Percentiles rank a stretch among this genome's conserved stretches.
Conservation (phyloP, 2,329 filamentous ascomycete genomes). For the Orbilia blumenaviensis region DNA sequence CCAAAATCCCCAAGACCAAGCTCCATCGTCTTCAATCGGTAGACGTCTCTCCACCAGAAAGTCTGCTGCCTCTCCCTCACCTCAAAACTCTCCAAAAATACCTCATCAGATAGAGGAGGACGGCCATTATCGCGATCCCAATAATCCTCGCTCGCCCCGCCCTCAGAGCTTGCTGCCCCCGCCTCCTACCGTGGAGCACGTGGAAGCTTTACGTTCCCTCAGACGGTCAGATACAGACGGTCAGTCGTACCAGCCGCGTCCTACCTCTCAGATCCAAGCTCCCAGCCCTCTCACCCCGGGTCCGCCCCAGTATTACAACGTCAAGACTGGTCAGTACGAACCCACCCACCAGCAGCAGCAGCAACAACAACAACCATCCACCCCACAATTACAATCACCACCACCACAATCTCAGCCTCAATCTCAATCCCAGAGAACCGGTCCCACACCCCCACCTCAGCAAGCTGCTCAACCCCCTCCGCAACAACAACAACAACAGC, state of each 20-base stretch:
- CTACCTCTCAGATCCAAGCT: conserved; percentile 29
- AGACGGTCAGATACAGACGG: conserved; percentile 49
- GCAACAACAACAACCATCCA: conserved; percentile 54
- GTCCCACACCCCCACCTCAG: conserved; percentile 47
- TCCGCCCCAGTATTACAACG: conserved; percentile 54
- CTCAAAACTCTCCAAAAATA: conserved; percentile 41
- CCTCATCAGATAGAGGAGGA: conserved; percentile 43
- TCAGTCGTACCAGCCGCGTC: conserved; percentile 52
- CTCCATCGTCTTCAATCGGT: conserved; percentile 28
- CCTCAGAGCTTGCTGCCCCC: conserved; percentile 50
- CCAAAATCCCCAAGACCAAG: conserved; percentile 5
- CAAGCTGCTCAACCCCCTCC: conserved; percentile 60
- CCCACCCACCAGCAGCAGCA: conserved; percentile 53
- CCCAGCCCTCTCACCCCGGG: conserved; percentile 22
- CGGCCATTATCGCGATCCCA: conserved; percentile 10
- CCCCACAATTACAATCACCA: conserved; percentile 55
- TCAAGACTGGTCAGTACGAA: conserved; percentile 55
- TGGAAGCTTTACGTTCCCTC: conserved; percentile 46
- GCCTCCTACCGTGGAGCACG: conserved; percentile 34
- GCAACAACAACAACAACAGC: conserved; percentile 58
- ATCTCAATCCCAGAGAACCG: conserved; percentile 47
- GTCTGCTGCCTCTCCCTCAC: conserved; percentile 28
- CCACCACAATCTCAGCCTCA: conserved; percentile 57
- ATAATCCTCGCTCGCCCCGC: conserved; percentile 28
- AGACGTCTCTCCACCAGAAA: conserved; percentile 45